phyloP scores from a whole-genome alignment of 371 early-diverging fungal species.

The Zancudomyces culisetae region DNA sequence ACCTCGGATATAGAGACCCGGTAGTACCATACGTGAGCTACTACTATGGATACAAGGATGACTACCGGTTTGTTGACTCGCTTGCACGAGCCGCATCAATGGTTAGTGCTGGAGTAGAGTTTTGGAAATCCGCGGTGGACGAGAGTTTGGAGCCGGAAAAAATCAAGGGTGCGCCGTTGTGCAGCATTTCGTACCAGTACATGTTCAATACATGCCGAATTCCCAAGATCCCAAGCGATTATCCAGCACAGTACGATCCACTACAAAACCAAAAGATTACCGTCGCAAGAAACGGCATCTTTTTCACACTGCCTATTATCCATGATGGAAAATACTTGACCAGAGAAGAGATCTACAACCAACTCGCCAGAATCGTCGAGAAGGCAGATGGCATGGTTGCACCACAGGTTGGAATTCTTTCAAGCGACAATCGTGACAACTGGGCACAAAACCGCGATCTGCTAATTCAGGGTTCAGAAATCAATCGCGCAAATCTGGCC shows the following conservation, averaged over 20 bases:
- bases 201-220: conserved; percentile 94
- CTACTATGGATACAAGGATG: conserved; percentile 68
- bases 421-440: conserved; percentile 75
- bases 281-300: conserved; percentile 79
- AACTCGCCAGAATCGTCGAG: conserved; percentile 52
- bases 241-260: conserved; percentile 54
- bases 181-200: conserved; percentile 79
- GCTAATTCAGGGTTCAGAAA: conserved; percentile 39
- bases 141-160: conserved; percentile 71
- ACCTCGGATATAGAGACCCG: conserved; percentile 89
- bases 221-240: conserved; percentile 67
- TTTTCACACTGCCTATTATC: conserved; percentile 53
- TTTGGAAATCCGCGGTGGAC: conserved; percentile 58
- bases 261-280: conserved; percentile 56
- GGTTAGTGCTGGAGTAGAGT: conserved; percentile 67
- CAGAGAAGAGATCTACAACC: conserved; percentile 62
- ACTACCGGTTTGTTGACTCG: conserved; percentile 50
- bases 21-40: conserved; percentile 74
- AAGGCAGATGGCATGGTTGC: conserved; percentile 41
- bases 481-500: conserved; percentile 48
- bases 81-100: conserved; percentile 75
- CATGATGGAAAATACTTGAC: conserved; percentile 56
- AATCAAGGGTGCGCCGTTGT: conserved; percentile 56
- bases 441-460: conserved; percentile 68
- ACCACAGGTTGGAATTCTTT: conserved; percentile 61